phyloP scores from a whole-genome alignment of 2,329 filamentous ascomycete genomes.

The Taxawa tesnikishii region DNA sequence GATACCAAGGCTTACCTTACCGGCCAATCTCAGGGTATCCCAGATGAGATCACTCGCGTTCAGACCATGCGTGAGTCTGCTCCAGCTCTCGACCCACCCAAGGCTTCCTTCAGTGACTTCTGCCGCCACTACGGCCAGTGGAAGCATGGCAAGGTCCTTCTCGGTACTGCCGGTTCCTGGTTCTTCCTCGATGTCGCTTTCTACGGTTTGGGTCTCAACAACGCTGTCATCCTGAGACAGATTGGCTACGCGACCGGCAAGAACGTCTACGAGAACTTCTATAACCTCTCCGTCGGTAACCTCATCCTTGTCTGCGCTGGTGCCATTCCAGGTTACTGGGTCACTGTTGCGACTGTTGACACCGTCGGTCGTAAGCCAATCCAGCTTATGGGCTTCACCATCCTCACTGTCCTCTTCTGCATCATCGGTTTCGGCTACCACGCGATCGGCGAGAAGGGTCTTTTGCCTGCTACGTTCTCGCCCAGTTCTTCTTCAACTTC shows the following conservation, averaged over 20 bases:
- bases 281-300: constrained; percentile 67
- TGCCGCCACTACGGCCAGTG: constrained; percentile 54
- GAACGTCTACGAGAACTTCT: constrained; percentile 56
- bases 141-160: constrained; percentile 59
- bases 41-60: constrained; percentile 56
- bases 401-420: constrained; percentile 36
- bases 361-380: constrained; percentile 67
- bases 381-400: constrained; percentile 44
- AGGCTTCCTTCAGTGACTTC: constrained; percentile 65
- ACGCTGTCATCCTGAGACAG: constrained; percentile 55
- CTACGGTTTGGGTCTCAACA: constrained; percentile 56
- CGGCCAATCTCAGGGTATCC: constrained; percentile 48
- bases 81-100: constrained; percentile 48
- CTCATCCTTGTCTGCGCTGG: constrained; percentile 67
- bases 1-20: constrained; percentile 65
- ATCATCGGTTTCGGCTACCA: constrained; percentile 38
- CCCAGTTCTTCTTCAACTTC: constrained; percentile 43
- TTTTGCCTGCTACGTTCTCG: constrained; percentile 35
- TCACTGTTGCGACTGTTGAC: constrained; percentile 63
- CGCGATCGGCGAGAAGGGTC: constrained; percentile 26
- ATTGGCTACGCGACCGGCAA: constrained; percentile 61
- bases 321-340: constrained; percentile 73
- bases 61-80: constrained; percentile 42
- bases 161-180: constrained; percentile 77
- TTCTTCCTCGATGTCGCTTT: constrained; percentile 60